Evolutionary conservation across 2,329 filamentous ascomycete species (phyloP).

Genomic region (Lasiodiplodia citricola): DNA sequence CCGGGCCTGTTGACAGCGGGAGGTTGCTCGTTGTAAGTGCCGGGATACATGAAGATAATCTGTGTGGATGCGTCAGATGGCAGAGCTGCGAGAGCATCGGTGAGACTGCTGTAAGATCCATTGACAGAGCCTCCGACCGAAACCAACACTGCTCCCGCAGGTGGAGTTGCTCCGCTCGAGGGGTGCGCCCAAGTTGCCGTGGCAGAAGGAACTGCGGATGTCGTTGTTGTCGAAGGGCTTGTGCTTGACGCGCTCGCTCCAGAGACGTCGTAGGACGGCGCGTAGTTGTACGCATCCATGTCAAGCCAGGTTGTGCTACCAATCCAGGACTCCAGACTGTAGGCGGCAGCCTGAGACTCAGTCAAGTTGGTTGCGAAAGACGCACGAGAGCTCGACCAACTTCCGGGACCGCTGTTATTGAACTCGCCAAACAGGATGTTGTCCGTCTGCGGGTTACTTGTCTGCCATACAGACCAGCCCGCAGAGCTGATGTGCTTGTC

Average conservation of each 20-base stretch:
- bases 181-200: constrained; percentile 46
- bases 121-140: constrained; percentile 40
- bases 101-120: constrained; percentile 42
- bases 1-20: constrained; percentile 54
- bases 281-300: constrained; percentile 46
- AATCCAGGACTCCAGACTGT: constrained; percentile 46
- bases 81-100: constrained; percentile 43
- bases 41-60: constrained; percentile 64
- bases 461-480: constrained; percentile 56
- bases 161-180: constrained; percentile 49
- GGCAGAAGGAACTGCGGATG: constrained; percentile 32
- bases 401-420: constrained; percentile 54
- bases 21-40: constrained; percentile 64
- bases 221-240: constrained; percentile 31
- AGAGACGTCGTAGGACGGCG: constrained; percentile 42
- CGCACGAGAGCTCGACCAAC: constrained; percentile 35
- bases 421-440: constrained; percentile 50
- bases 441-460: constrained; percentile 39
- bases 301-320: constrained; percentile 52
- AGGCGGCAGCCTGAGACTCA: constrained; percentile 41
- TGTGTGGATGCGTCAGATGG: constrained; percentile 49
- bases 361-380: constrained; percentile 46
- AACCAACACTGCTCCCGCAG: constrained; percentile 50
- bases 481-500: constrained; percentile 60
- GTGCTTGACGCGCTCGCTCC: constrained; percentile 26